A percentile compares a stretch with the other conserved stretches of the same genome.
Evolutionary conservation across 2,329 filamentous ascomycete species (phyloP).

Genomic region (Aspergillus sergii): DNA sequence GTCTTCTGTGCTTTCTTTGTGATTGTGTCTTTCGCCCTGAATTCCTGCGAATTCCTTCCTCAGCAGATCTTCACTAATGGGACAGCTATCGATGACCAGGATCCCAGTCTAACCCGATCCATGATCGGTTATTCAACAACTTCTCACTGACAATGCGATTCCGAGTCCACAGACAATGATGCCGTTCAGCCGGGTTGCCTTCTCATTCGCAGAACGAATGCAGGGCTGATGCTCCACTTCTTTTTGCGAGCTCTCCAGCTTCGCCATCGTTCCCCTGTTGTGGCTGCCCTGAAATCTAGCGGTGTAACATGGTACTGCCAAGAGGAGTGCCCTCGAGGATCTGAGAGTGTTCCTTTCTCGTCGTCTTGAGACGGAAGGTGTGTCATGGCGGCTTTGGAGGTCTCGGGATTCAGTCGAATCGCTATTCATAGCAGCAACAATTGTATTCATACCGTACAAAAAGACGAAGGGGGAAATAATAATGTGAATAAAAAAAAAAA

Average conservation of each 20-base stretch:
- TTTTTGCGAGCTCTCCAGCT: neutral
- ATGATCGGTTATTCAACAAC: neutral
- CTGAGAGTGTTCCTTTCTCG: slow-evolving; percentile 1
- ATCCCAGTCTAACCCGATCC: neutral
- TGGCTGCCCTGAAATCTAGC: slow-evolving; percentile 26
- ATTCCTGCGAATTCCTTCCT: neutral
- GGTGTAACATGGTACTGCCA: slow-evolving; percentile 25
- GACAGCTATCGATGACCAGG: neutral
- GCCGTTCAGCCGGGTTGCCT: neutral
- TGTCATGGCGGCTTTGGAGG: neutral
- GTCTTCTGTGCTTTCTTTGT: neutral
- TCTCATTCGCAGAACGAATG: slow-evolving; percentile 5
- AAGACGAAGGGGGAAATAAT: neutral
- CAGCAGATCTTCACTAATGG: neutral
- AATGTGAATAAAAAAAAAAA: neutral
- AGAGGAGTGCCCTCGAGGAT: slow-evolving; percentile 12
- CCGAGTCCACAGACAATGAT: neutral
- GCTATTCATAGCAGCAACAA: slow-evolving; percentile 1
- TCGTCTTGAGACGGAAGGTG: slow-evolving; percentile 1
- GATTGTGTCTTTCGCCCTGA: neutral
- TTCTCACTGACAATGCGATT: neutral
- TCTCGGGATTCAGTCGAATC: too few relatives aligned
- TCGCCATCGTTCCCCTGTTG: slow-evolving; percentile 10
- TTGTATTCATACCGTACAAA: neutral
- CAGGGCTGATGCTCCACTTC: slow-evolving; percentile 15